phyloP scores from a whole-genome alignment of 2,329 filamentous ascomycete genomes.

The Fusarium anthophilum region DNA sequence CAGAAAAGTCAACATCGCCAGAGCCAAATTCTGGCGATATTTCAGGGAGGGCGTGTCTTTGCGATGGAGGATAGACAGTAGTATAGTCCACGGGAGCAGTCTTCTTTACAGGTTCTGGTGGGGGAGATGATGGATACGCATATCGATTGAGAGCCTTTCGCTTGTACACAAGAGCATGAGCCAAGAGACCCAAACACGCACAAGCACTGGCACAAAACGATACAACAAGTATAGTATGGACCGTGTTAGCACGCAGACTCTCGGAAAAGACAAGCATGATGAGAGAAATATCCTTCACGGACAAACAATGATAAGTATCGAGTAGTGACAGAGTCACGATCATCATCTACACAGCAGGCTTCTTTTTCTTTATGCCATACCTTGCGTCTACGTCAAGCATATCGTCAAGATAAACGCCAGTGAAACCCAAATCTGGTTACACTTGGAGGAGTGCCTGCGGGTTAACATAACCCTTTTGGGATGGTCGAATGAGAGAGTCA shows the following conservation, averaged over 20 bases:
- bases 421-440: slow-evolving; percentile 17
- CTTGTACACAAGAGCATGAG: slow-evolving; percentile 27
- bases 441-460: slow-evolving; percentile 14
- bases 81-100: slow-evolving; percentile 35
- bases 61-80: slow-evolving; percentile 42
- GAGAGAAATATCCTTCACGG: neutral
- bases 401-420: slow-evolving; percentile 18
- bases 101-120: slow-evolving; percentile 29
- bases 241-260: neutral
- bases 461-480: slow-evolving; percentile 33
- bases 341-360: slow-evolving; percentile 1
- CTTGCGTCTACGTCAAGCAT: neutral
- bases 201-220: slow-evolving; percentile 12
- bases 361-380: slow-evolving; percentile 31
- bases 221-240: slow-evolving; percentile 6
- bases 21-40: neutral
- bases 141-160: slow-evolving; percentile 30
- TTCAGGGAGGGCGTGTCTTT: slow-evolving; percentile 23
- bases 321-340: neutral
- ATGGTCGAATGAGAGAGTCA: neutral
- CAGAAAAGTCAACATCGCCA: slow-evolving; percentile 15
- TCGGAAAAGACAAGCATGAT: slow-evolving; percentile 28
- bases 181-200: slow-evolving; percentile 25
- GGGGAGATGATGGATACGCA: slow-evolving; percentile 9
- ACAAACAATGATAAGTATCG: neutral